Evolutionary conservation across 352 stramenopile species (phyloP), one percentile per base, ranked within the genome.

Genomic region (Phytophthora pisi): DNA sequence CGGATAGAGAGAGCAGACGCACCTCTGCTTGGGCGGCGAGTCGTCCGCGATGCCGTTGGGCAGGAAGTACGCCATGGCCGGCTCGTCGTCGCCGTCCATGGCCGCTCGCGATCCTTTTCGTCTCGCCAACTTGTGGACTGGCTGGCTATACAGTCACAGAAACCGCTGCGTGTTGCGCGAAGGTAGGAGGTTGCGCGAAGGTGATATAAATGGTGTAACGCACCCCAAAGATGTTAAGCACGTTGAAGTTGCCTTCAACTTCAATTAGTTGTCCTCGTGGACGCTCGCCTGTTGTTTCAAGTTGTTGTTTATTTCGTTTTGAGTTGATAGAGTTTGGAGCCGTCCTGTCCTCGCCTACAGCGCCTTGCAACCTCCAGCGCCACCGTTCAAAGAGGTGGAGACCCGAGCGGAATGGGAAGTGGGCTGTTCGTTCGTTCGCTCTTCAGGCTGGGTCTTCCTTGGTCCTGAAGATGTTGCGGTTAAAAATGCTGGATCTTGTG

Each of bases 31-130:
- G 26, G 82, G 88, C 15, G 84, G 84, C 42, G 85, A 93, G 68
- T 96, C 88, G 51, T 94, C 86, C 10, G 86, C 74, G 68, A 96
- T 96, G 58, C 86, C 88, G 46, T 90, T 83, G n/a, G 86, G 88
- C 42, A 96, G 73, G 66, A 96, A 96, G 61, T 96, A 96, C 61
- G 82, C 60, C 82, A 93, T 85, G 45, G 70, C 70, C 51, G 71
- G 67, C 31, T 93, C 85, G 24, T 86, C 85, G 57, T 91, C 85
- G 31, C 56, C 75, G 66, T 86, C 60, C 69, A 82, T 79, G 20
- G 46, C 42, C 31, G 40, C 45, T 9, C 45, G 28, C 36, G 64
- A 61, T 68, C 59, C 52, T 62, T 13, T n/a, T 10, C 0, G 0
- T 57, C n/a, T 50, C n/a, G 40, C 18, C 10, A 40, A 45, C 11